phyloP scores from a whole-genome alignment of 352 stramenopile genomes.

The Globisporangium barbulae region DNA sequence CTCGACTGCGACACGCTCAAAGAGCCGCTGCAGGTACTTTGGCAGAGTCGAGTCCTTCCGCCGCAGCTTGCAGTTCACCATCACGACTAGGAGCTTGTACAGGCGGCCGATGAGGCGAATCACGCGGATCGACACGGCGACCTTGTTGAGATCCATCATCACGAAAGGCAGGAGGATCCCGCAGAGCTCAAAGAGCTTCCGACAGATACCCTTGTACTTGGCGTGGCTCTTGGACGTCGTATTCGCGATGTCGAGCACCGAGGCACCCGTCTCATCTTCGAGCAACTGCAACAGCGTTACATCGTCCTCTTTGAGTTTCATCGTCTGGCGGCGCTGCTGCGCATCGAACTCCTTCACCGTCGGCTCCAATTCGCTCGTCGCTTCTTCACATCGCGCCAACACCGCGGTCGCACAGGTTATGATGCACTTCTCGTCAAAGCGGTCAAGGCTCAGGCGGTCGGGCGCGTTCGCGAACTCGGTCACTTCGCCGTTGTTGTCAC shows the following conservation, averaged over 20 bases:
- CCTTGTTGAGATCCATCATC: constrained; percentile 41
- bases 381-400: constrained; percentile 29
- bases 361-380: constrained; percentile 25
- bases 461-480: constrained; percentile 9
- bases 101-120: constrained; percentile 40
- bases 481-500: constrained; percentile 16
- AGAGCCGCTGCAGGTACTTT: constrained; percentile 39
- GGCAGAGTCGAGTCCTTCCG: constrained; percentile 38
- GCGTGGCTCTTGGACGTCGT: constrained; percentile 15
- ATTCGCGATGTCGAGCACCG: constrained; percentile 25
- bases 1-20: constrained; percentile 41
- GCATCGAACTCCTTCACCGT: constrained; percentile 33
- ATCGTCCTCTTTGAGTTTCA: constrained; percentile 45
- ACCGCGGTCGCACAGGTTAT: constrained; percentile 30
- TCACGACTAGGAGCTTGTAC: constrained; percentile 47
- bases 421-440: constrained; percentile 32
- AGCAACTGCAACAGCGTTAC: constrained; percentile 30
- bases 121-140: constrained; percentile 31
- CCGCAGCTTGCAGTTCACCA: constrained; percentile 41
- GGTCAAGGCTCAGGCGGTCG: constrained; percentile 20
- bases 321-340: constrained; percentile 29
- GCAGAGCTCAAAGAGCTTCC: constrained; percentile 31
- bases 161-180: constrained; percentile 40
- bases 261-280: constrained; percentile 30
- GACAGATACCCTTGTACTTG: constrained; percentile 32